A percentile compares a stretch with the other conserved stretches of the same genome.
Evolutionary conservation across 257 asterid genomes (phyloP).

Genomic region (Rubia yunnanensis): DNA sequence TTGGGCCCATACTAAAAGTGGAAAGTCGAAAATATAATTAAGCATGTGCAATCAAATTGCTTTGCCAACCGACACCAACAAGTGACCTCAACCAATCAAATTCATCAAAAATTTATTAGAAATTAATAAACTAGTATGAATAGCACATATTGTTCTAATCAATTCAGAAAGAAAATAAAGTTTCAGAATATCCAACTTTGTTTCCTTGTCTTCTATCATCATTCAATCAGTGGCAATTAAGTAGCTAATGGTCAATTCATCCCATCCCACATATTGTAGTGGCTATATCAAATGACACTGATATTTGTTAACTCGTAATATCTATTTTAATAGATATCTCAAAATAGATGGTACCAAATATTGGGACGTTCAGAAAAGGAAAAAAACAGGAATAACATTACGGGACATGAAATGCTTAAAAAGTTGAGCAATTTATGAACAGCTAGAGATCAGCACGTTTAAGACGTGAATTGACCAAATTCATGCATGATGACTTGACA

Average conservation of each 20-base stretch:
- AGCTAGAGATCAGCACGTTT: too few species aligned
- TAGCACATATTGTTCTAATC: background rate
- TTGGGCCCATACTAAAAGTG: background rate
- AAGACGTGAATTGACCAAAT: too few species aligned
- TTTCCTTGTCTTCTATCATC: background rate
- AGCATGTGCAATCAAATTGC: constrained; percentile 9
- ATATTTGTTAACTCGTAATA: too few species aligned
- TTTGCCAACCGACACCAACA: constrained; percentile 2
- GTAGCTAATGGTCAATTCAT: background rate
- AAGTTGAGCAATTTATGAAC: too few species aligned
- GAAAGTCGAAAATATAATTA: background rate
- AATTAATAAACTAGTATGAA: background rate
- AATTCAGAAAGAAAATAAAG: background rate
- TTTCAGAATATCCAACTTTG: background rate
- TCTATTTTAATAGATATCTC: too few species aligned
- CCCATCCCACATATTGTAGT: background rate
- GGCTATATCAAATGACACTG: background rate
- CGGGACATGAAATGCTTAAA: too few species aligned
- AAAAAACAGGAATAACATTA: too few species aligned
- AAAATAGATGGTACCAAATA: too few species aligned
- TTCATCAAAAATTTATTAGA: background rate
- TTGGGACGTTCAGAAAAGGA: too few species aligned
- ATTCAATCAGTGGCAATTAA: background rate
- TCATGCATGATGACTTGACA: too few species aligned
- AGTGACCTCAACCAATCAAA: background rate